Evolutionary conservation across 2,329 filamentous ascomycete species (phyloP).

Genomic region (Clarireedia homoeocarpa): DNA sequence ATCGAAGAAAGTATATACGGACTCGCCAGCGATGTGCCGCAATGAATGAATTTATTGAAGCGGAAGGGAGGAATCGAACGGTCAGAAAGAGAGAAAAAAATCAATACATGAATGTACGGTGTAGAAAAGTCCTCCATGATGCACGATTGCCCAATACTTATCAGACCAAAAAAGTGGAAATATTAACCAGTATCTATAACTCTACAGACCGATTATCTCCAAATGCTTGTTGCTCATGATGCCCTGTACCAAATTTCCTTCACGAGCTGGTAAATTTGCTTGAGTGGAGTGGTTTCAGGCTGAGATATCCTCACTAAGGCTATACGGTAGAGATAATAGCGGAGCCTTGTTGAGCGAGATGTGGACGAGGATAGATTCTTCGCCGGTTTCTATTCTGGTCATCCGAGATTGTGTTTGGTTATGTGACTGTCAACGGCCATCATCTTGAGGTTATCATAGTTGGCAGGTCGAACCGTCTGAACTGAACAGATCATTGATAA

Average conservation of each 20-base stretch:
- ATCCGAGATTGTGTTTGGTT: neutral
- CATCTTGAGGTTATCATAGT: neutral
- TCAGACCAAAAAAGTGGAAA: slow-evolving; percentile 1
- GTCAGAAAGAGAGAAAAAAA: neutral
- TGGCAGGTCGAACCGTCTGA: neutral
- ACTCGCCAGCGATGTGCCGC: slow-evolving; percentile 21
- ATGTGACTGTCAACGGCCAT: neutral
- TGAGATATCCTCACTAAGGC: neutral
- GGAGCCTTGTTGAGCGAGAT: slow-evolving; percentile 12
- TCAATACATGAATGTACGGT: neutral
- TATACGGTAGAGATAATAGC: slow-evolving; percentile 4
- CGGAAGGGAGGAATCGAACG: slow-evolving; percentile 7
- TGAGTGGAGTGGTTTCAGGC: slow-evolving; percentile 8
- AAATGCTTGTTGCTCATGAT: neutral
- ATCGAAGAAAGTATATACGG: slow-evolving; percentile 14
- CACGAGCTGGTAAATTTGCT: neutral
- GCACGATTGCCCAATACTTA: slow-evolving; percentile 5
- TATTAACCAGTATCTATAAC: neutral
- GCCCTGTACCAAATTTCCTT: neutral
- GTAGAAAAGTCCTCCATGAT: neutral
- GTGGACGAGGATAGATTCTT: neutral
- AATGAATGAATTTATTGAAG: slow-evolving; percentile 8
- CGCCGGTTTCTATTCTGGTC: neutral
- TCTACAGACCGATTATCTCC: neutral
- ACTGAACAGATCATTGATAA: neutral